A percentile compares a stretch with the other conserved stretches of the same genome.
Conservation (phyloP, 1,284 basidiomycete species). For the Boletus semigastroideus region DNA sequence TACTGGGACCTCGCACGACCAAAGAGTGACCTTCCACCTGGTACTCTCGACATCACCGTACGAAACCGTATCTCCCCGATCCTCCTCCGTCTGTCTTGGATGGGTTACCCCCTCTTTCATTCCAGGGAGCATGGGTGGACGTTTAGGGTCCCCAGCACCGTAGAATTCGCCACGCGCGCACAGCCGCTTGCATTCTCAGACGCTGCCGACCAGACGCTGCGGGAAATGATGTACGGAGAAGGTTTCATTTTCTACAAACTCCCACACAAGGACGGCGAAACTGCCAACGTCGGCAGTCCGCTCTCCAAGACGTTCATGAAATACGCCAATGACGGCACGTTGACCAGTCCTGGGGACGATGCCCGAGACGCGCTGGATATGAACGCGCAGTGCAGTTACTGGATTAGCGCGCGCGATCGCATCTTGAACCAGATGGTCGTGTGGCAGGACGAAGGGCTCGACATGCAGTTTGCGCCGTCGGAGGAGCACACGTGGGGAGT, state of each 20-base stretch:
- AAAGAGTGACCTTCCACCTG: conserved; percentile 61
- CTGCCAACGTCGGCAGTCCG: conserved; percentile 91
- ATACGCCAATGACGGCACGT: conserved; percentile 81
- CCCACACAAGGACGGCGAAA: conserved; percentile 94
- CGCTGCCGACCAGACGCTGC: conserved; percentile 56
- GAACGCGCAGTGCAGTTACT: conserved; percentile 95
- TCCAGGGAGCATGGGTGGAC: conserved; percentile 93
- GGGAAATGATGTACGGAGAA: conserved; percentile 40
- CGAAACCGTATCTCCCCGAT: conserved; percentile 84
- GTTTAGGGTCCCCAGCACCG: conserved; percentile 66
- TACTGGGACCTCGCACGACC: conserved; percentile 89
- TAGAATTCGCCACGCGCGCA: conserved; percentile 33
- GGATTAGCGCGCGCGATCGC: conserved; percentile 93
- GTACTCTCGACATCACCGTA: conserved; percentile 83
- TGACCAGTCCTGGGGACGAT: conserved; percentile 76
- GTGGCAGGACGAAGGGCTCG: conserved; percentile 60
- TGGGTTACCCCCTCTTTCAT: conserved; percentile 81
- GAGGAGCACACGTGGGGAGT: conserved; percentile 71
- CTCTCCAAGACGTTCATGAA: conserved; percentile 90
- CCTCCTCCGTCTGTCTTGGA: conserved; percentile 87
- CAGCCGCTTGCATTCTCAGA: conserved; percentile 56
- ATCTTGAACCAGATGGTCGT: conserved; percentile 94
- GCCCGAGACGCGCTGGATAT: conserved; percentile 83
- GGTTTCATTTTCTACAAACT: conserved; percentile 81
- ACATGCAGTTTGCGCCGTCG: conserved; percentile 46